Percentiles rank a stretch among this genome's conserved stretches.
These are phyloP conservation scores for Skeletonema potamos DNA, from an alignment of 108 stramenopile species.

Conservation along the genomic window DNA sequence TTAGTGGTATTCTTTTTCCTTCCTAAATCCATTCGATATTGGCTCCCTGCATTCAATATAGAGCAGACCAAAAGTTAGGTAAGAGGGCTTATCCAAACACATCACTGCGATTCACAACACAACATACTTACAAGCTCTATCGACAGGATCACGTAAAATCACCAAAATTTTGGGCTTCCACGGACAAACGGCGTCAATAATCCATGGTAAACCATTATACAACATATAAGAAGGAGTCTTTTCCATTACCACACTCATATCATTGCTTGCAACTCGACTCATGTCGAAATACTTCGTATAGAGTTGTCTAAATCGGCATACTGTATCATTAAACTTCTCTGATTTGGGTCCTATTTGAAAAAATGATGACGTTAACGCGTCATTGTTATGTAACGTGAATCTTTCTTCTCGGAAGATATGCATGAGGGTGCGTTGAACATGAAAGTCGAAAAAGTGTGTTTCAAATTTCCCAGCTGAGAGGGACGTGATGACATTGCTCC, in stretches of 20 bases:
- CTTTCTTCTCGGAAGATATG: too few relatives aligned
- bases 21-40: slow-evolving; percentile 1
- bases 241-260: slow-evolving; percentile 8
- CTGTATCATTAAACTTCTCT: neutral
- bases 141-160: slow-evolving; percentile 7
- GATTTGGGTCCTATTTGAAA: too few relatives aligned
- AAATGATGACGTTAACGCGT: too few relatives aligned
- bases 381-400: too few relatives aligned
- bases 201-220: neutral
- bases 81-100: neutral
- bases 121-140: neutral
- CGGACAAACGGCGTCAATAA: slow-evolving; percentile 1
- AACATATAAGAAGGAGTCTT: slow-evolving; percentile 7
- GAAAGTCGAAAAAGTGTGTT: slow-evolving; percentile 6
- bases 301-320: neutral
- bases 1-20: neutral
- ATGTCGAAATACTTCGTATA: slow-evolving; percentile 1
- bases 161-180: slow-evolving; percentile 12
- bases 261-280: neutral
- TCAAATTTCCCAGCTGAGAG: neutral
- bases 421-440: neutral
- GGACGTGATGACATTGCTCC: neutral
- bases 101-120: neutral
- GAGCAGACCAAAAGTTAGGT: too few relatives aligned
- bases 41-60: neutral